Percentiles rank a stretch among this genome's conserved stretches.
Conservation (phyloP, 495 filamentous ascomycete species). For the Clavariopsis aquatica region DNA sequence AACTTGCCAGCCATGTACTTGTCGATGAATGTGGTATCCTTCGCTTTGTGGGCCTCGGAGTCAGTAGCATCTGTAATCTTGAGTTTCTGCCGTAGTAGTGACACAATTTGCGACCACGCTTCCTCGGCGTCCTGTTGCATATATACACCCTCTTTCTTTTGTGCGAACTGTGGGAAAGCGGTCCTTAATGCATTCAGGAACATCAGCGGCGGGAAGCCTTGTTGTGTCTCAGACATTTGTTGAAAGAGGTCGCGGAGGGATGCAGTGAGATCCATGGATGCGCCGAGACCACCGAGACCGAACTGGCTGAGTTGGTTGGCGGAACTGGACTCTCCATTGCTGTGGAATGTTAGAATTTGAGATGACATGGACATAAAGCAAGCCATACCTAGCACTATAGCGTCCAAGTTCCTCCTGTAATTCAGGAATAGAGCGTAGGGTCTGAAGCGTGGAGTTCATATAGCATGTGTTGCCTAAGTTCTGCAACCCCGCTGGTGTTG, state of each 20-base stretch:
- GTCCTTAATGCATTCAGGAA: slow-evolving; percentile 82
- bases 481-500: slow-evolving; percentile 82
- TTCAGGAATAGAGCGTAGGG: slow-evolving; percentile 85
- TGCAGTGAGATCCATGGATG: slow-evolving; percentile 71
- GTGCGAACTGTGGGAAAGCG: slow-evolving; percentile 90
- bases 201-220: slow-evolving; percentile 78
- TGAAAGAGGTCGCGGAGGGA: slow-evolving; percentile 87
- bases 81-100: slow-evolving; percentile 79
- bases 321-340: slow-evolving; percentile 43
- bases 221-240: slow-evolving; percentile 89
- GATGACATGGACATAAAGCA: no score
- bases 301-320: slow-evolving; percentile 57
- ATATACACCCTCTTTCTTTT: slow-evolving; percentile 77
- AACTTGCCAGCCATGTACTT: slow-evolving; percentile 86
- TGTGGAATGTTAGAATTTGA: slow-evolving; percentile 20
- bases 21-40: slow-evolving; percentile 75
- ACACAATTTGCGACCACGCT: slow-evolving; percentile 94
- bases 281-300: slow-evolving; percentile 61
- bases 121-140: slow-evolving; percentile 98
- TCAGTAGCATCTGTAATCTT: slow-evolving; percentile 57
- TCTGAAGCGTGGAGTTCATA: slow-evolving; percentile 93
- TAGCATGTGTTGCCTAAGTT: slow-evolving; percentile 98
- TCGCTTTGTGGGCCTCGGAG: slow-evolving; percentile 40
- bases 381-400: slow-evolving; percentile 57
- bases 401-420: slow-evolving; percentile 75